phyloP scores from a whole-genome alignment of 495 filamentous ascomycete genomes.

The Lentithecium fluviatile region DNA sequence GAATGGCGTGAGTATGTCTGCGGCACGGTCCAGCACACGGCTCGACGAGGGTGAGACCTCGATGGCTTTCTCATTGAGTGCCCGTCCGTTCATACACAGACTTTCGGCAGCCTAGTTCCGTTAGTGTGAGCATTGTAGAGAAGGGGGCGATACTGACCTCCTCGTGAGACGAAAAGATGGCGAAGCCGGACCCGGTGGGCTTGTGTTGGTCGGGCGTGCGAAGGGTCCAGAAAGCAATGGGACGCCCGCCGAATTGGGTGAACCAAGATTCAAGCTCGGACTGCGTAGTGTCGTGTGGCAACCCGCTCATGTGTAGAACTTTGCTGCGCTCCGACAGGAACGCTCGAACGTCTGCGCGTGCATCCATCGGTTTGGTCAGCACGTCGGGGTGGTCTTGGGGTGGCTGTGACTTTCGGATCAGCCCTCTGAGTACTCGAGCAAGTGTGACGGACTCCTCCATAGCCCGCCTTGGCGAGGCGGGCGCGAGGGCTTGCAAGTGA shows the following conservation, averaged over 20 bases:
- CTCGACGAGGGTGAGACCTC: conserved; percentile 96
- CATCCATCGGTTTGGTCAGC: conserved; percentile 92
- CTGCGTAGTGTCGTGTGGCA: conserved; percentile 97
- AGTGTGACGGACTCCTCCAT: conserved; percentile 97
- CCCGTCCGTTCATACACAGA: conserved; percentile 97
- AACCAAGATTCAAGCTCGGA: conserved; percentile 99
- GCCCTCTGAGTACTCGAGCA: conserved; percentile 81
- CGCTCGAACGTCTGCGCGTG: conserved; percentile 91
- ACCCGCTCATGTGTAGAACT: conserved; percentile 92
- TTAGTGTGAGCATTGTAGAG: conserved; percentile 3
- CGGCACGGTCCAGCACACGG: conserved; percentile 89
- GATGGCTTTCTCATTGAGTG: conserved; percentile 96
- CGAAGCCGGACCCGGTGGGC: conserved; percentile 94
- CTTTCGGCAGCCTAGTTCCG: conserved; percentile 67
- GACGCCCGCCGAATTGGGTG: conserved; percentile 94
- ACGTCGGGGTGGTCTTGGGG: conserved; percentile 90
- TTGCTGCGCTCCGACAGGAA: conserved; percentile 95
- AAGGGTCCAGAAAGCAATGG: conserved; percentile 99
- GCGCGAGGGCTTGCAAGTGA: conserved; percentile 92
- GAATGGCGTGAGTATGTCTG: conserved; percentile 93
- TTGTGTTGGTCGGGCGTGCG: conserved; percentile 98
- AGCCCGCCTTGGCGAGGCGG: conserved; percentile 92
- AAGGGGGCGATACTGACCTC: conserved; percentile 66
- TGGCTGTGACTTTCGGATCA: conserved; percentile 95
- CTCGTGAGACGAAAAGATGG: conserved; percentile 97